Conservation (phyloP, 768 basidiomycete species). For the Amanita rimosa region DNA sequence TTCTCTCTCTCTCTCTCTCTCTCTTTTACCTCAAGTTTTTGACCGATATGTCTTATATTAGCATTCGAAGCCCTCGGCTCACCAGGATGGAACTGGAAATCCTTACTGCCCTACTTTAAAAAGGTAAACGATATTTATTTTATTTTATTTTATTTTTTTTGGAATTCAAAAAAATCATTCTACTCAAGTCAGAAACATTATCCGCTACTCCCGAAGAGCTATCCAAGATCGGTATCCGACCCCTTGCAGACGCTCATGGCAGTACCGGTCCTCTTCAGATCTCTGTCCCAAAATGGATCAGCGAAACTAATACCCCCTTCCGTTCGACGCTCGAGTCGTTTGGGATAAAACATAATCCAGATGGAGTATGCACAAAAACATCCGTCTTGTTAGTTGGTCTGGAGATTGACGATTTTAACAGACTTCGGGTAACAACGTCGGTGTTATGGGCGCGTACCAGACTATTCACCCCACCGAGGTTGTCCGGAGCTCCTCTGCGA, state of each 20-base stretch:
- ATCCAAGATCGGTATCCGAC: not conserved
- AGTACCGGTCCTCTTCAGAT: not conserved
- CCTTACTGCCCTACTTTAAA: constrained; percentile 8
- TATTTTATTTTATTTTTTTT: no score
- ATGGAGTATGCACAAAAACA: not conserved
- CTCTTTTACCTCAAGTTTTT: not conserved
- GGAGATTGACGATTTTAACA: not conserved
- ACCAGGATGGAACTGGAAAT: constrained; percentile 11
- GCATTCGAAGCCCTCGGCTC: constrained; percentile 9
- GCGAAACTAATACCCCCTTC: not conserved
- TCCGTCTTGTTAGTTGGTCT: not conserved
- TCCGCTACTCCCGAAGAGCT: not conserved
- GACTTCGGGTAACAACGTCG: constrained; percentile 1
- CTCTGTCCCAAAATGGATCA: not conserved
- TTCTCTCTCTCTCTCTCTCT: not conserved
- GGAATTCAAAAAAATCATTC: no score
- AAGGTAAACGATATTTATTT: constrained; percentile 9
- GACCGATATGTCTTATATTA: not conserved
- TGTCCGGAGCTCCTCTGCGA: constrained; percentile 3
- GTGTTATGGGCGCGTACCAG: not conserved
- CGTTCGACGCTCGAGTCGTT: constrained; percentile 2
- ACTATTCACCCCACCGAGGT: constrained; percentile 3
- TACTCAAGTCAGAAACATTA: constrained; percentile 3
- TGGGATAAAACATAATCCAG: not conserved
- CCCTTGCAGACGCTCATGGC: constrained; percentile 1